These are phyloP conservation scores for Chloromonas sp. DNA, from an alignment of 163 green algal genomes.

Conservation along the genomic window DNA sequence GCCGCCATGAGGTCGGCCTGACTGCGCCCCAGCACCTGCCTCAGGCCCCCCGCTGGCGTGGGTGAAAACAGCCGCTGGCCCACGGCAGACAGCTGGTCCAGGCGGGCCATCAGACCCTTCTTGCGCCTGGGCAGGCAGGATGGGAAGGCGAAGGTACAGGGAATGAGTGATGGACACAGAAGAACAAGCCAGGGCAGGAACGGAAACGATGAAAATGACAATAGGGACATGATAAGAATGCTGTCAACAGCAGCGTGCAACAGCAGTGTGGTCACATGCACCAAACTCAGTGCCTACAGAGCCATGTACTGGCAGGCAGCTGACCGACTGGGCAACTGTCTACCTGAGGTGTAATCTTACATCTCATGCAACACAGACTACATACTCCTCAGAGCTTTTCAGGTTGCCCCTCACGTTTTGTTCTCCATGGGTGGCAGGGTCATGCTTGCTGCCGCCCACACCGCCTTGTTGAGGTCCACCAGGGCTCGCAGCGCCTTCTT, in stretches of 20 bases:
- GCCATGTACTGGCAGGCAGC: too few species aligned
- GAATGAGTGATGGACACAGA: neutral
- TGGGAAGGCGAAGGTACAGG: neutral
- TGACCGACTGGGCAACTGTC: too few species aligned
- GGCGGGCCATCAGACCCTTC: neutral
- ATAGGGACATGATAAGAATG: too few species aligned
- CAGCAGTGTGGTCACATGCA: too few species aligned
- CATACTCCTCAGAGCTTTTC: too few species aligned
- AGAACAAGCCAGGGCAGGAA: neutral
- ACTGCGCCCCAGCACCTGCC: neutral
- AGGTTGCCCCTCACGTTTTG: too few species aligned
- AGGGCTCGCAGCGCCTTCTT: constrained; percentile 23
- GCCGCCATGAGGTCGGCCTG: neutral
- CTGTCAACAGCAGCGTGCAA: too few species aligned
- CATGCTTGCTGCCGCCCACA: neutral
- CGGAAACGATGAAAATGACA: too few species aligned
- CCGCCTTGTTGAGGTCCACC: constrained; percentile 21
- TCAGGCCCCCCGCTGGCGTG: neutral
- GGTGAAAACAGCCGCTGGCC: neutral
- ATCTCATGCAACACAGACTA: too few species aligned
- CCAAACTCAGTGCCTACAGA: too few species aligned
- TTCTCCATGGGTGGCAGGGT: too few species aligned
- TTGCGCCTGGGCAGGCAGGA: neutral
- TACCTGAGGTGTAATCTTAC: too few species aligned
- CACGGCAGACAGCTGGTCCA: neutral